These are phyloP conservation scores for Cochlearia excelsa DNA, from an alignment of 345 rosid species.

Conservation along the genomic window DNA sequence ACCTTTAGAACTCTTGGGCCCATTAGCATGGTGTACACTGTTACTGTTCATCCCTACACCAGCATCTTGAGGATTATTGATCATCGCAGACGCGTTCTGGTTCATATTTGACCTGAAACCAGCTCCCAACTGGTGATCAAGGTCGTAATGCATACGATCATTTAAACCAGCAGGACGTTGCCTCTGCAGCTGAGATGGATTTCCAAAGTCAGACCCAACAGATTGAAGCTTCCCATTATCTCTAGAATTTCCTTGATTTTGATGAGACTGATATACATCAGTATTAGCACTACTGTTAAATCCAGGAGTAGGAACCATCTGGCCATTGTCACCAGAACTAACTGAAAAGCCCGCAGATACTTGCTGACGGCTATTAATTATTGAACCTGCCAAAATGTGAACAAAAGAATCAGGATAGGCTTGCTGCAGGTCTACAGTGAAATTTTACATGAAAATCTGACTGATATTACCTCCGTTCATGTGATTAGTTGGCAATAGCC, in stretches of 20 bases:
- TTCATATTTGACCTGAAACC: slow-evolving; percentile 63
- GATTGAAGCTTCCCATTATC: slow-evolving; percentile 58
- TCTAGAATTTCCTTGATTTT: slow-evolving; percentile 55
- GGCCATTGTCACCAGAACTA: slow-evolving; percentile 65
- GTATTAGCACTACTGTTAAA: slow-evolving; percentile 41
- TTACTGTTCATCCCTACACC: slow-evolving; percentile 64
- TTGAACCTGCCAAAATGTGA: slow-evolving; percentile 47
- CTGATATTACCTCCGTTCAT: slow-evolving; percentile 49
- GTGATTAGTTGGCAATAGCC: slow-evolving; percentile 52
- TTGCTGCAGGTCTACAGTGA: slow-evolving; percentile 9
- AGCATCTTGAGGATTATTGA: slow-evolving; percentile 57
- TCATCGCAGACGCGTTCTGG: slow-evolving; percentile 64
- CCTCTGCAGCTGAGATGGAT: slow-evolving; percentile 57
- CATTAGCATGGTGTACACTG: slow-evolving; percentile 43
- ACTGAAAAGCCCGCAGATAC: slow-evolving; percentile 51
- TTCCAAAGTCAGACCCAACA: slow-evolving; percentile 56
- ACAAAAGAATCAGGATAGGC: neutral
- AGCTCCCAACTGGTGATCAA: slow-evolving; percentile 71
- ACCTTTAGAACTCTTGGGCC: slow-evolving; percentile 23
- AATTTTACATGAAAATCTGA: slow-evolving; percentile 47
- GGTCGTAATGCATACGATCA: slow-evolving; percentile 55
- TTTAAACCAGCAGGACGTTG: slow-evolving; percentile 58
- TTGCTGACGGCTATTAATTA: slow-evolving; percentile 68
- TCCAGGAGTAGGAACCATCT: slow-evolving; percentile 96
- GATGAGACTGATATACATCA: slow-evolving; percentile 48